A percentile compares a stretch with the other conserved stretches of the same genome.
Conservation (phyloP, 306 rosid genomes). For the Trifolium dubium region DNA sequence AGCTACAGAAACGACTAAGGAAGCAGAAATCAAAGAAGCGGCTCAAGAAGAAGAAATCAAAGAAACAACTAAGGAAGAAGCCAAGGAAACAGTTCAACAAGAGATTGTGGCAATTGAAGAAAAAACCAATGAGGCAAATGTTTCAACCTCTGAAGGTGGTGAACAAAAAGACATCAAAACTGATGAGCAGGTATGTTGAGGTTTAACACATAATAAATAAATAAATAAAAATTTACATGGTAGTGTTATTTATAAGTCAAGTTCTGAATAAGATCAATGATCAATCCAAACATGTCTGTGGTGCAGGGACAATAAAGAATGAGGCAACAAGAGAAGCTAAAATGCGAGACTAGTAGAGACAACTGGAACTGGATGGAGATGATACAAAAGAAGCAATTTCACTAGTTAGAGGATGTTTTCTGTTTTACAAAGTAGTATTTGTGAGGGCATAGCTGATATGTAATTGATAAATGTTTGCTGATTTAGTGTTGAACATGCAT, state of each 20-base stretch:
- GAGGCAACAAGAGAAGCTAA: too few relatives aligned
- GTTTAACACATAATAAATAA: neutral
- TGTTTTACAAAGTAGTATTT: neutral
- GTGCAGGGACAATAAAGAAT: conserved; percentile 40
- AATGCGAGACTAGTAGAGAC: too few relatives aligned
- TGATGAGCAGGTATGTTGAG: conserved; percentile 41
- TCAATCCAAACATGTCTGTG: neutral
- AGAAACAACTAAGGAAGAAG: conserved; percentile 31
- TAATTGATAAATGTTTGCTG: too few relatives aligned
- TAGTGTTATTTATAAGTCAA: neutral
- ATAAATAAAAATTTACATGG: neutral
- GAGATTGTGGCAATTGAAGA: conserved; percentile 37
- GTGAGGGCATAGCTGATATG: too few relatives aligned
- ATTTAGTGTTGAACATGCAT: neutral
- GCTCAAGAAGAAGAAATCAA: conserved; percentile 19
- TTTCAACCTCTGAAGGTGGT: conserved; percentile 39
- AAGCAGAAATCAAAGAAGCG: neutral
- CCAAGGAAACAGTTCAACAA: conserved; percentile 7
- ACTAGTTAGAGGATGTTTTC: neutral
- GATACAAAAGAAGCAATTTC: neutral
- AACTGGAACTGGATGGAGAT: neutral
- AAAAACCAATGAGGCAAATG: conserved; percentile 24
- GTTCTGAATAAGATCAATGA: neutral
- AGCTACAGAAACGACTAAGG: neutral
- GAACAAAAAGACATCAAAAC: conserved; percentile 39